Percentiles rank a stretch among this genome's conserved stretches.
These are phyloP conservation scores for Backusella liffmaniae DNA, from an alignment of 192 early-diverging fungal genomes.

Conservation along the genomic window DNA sequence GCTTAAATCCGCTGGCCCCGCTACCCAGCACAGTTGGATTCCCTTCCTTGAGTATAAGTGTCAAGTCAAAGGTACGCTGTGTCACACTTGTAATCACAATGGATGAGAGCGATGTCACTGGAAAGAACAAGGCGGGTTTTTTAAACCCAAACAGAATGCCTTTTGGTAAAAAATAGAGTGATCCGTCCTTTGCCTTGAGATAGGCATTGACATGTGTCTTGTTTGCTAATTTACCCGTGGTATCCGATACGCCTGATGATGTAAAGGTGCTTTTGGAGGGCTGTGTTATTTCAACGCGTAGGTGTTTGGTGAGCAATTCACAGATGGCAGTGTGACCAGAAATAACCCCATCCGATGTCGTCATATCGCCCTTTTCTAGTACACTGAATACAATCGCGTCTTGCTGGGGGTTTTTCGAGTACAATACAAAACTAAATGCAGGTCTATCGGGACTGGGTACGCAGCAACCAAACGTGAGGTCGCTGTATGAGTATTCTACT, in stretches of 20 bases:
- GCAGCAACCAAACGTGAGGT: neutral
- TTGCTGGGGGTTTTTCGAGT: neutral
- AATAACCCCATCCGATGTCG: neutral
- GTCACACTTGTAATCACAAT: slow-evolving; percentile 37
- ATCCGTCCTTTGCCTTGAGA: slow-evolving; percentile 36
- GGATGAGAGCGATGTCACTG: slow-evolving; percentile 25
- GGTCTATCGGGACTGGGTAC: slow-evolving; percentile 15
- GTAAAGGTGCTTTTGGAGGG: neutral
- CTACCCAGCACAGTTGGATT: neutral
- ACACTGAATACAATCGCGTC: neutral
- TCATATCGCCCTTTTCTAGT: neutral
- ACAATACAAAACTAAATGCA: neutral
- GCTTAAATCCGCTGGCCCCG: neutral
- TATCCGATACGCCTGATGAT: neutral
- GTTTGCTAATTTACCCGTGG: neutral
- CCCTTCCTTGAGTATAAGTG: slow-evolving; percentile 11
- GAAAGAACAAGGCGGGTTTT: slow-evolving; percentile 52
- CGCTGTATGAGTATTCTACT: neutral
- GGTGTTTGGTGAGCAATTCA: neutral
- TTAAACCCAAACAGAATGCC: slow-evolving; percentile 56
- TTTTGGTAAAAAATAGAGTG: slow-evolving; percentile 38
- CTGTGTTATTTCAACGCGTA: neutral
- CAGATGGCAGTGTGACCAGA: neutral
- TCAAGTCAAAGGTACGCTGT: slow-evolving; percentile 42
- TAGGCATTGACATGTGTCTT: slow-evolving; percentile 23